phyloP scores from a whole-genome alignment of 345 rosid species.

The Bruguiera gymnorhiza region DNA sequence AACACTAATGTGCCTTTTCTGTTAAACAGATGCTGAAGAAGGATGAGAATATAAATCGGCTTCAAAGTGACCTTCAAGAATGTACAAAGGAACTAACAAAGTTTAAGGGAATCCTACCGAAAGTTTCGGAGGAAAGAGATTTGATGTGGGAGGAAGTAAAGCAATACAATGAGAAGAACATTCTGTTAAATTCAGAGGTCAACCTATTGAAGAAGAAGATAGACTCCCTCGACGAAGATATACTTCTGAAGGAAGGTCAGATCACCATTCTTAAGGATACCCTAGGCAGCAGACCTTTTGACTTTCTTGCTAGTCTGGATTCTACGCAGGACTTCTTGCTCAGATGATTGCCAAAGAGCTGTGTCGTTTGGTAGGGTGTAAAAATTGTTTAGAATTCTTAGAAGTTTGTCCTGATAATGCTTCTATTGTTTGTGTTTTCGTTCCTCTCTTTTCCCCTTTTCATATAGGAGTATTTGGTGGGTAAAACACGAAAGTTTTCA shows the following conservation, averaged over 20 bases:
- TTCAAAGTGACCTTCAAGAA: slow-evolving; percentile 64
- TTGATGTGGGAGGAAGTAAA: slow-evolving; percentile 78
- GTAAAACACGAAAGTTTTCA: neutral
- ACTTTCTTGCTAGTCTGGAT: slow-evolving; percentile 59
- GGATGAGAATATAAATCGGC: slow-evolving; percentile 53
- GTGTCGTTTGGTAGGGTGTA: slow-evolving; percentile 3
- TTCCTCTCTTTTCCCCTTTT: neutral
- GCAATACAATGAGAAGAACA: slow-evolving; percentile 73
- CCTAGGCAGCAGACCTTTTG: slow-evolving; percentile 47
- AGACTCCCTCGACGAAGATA: slow-evolving; percentile 69
- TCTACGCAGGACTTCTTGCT: slow-evolving; percentile 33
- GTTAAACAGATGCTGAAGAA: slow-evolving; percentile 63
- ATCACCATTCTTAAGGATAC: slow-evolving; percentile 82
- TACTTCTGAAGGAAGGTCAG: slow-evolving; percentile 84
- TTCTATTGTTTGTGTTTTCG: neutral
- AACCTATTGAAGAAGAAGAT: slow-evolving; percentile 57
- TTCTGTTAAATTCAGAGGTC: slow-evolving; percentile 73
- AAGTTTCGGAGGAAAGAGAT: slow-evolving; percentile 77
- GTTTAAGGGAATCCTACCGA: slow-evolving; percentile 50
- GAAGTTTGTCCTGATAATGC: slow-evolving; percentile 9
- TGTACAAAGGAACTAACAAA: slow-evolving; percentile 47
- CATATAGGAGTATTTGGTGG: neutral
- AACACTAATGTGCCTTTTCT: neutral
- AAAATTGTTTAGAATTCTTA: slow-evolving; percentile 28
- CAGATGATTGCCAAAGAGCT: slow-evolving; percentile 8